A percentile compares a stretch with the other conserved stretches of the same genome.
Conservation (phyloP, 129 eudicot genomes). For the Lactuca saligna region DNA sequence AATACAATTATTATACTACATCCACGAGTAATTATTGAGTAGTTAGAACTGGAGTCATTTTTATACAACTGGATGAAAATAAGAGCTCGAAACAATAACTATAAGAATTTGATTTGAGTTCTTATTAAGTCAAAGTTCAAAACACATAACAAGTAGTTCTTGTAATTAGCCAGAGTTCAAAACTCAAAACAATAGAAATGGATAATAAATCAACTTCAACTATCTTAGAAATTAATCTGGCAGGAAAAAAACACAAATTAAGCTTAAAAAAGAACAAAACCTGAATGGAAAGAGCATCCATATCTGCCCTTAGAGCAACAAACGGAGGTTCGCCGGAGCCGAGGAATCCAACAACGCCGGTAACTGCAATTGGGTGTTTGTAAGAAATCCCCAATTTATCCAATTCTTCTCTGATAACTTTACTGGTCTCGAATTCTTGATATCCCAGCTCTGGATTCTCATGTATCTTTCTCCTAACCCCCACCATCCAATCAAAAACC, state of each 20-base stretch:
- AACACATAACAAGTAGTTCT: not conserved
- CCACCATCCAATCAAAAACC: slow-evolving; percentile 63
- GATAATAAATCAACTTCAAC: slow-evolving; percentile 3
- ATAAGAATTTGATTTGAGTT: not conserved
- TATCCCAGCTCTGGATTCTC: slow-evolving; percentile 74
- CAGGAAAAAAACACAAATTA: not conserved
- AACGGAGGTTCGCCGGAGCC: slow-evolving; percentile 73
- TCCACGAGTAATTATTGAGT: not conserved
- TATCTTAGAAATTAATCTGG: not conserved
- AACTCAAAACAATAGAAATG: not conserved
- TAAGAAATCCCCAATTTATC: slow-evolving; percentile 63
- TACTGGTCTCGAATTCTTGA: slow-evolving; percentile 81
- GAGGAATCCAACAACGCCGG: slow-evolving; percentile 71
- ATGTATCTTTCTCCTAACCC: slow-evolving; percentile 62
- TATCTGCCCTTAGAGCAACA: slow-evolving; percentile 80
- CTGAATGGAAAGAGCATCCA: slow-evolving; percentile 86
- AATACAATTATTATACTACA: not conserved
- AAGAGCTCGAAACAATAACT: not conserved
- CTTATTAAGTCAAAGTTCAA: slow-evolving; percentile 8
- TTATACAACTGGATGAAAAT: not conserved
- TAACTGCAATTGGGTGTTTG: slow-evolving; percentile 66
- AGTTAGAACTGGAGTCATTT: not conserved
- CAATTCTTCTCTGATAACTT: slow-evolving; percentile 57
- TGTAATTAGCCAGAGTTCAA: not conserved
- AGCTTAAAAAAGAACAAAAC: slow-evolving; percentile 20